Percentiles rank a stretch among this genome's conserved stretches.
phyloP scores from a whole-genome alignment of 129 eudicot genomes.

The Mikania micrantha region DNA sequence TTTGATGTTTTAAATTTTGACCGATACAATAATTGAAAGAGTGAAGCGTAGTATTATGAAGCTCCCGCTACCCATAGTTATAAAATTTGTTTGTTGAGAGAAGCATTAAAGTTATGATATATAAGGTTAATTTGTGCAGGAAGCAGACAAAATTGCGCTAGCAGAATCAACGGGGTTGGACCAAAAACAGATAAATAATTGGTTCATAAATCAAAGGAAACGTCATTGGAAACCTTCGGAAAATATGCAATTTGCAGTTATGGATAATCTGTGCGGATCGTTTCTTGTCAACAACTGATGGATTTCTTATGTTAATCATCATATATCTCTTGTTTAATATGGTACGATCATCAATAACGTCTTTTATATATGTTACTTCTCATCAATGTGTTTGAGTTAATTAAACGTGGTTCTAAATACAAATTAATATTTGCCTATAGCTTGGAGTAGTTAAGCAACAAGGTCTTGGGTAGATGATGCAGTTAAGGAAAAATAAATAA shows the following conservation, averaged over 20 bases:
- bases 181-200: conserved; percentile 65
- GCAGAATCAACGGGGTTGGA: conserved; percentile 63
- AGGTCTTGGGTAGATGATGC: too few species aligned
- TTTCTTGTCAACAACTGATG: conserved; percentile 34
- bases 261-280: conserved; percentile 42
- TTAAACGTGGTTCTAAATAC: neutral
- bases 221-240: conserved; percentile 71
- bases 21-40: too few species aligned
- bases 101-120: too few species aligned
- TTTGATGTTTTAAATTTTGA: too few species aligned
- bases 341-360: conserved; percentile 11
- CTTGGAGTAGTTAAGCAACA: too few species aligned
- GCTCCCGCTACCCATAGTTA: too few species aligned
- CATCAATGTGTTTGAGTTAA: neutral
- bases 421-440: neutral
- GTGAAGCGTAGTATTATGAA: too few species aligned
- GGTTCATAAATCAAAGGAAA: conserved; percentile 72
- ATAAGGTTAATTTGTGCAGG: conserved; percentile 36
- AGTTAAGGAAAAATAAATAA: too few species aligned
- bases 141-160: conserved; percentile 49
- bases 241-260: conserved; percentile 49
- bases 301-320: neutral
- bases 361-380: neutral
- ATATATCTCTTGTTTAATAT: neutral
- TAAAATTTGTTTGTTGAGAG: too few species aligned